These are phyloP conservation scores for Trypanosomatidae sp. DNA, from an alignment of 208 protist species.

Conservation along the genomic window DNA sequence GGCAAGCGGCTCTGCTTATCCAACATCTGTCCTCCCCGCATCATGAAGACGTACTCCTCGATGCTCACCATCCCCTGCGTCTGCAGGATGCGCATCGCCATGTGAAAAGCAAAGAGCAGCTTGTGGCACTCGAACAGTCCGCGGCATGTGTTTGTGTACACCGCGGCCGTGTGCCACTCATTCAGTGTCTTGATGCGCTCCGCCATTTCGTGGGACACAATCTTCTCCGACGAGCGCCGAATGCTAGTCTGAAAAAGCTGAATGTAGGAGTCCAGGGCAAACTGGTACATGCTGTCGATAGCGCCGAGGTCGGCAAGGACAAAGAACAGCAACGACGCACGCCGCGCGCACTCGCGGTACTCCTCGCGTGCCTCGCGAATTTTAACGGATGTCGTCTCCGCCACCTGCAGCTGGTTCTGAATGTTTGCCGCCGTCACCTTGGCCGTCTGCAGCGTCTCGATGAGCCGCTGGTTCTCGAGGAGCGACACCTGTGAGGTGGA, in stretches of 20 bases:
- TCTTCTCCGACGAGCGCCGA: constrained; percentile 92
- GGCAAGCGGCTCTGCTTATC: constrained; percentile 92
- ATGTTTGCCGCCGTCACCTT: constrained; percentile 97
- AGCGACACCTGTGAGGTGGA: constrained; percentile 93
- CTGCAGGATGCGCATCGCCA: constrained; percentile 97
- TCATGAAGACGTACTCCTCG: constrained; percentile 98
- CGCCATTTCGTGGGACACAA: constrained; percentile 77
- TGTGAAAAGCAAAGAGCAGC: constrained; percentile 98
- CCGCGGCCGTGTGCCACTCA: constrained; percentile 96
- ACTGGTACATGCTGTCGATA: constrained; percentile 99
- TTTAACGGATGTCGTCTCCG: constrained; percentile 95
- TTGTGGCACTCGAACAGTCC: constrained; percentile 99
- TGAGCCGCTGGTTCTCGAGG: constrained; percentile 97
- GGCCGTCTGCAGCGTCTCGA: constrained; percentile 97
- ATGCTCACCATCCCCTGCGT: constrained; percentile 88
- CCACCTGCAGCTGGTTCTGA: constrained; percentile 89
- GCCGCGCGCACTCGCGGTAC: constrained; percentile 95
- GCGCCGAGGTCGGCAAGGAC: constrained; percentile 95
- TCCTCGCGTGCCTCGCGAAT: constrained; percentile 96
- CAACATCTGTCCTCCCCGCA: constrained; percentile 95
- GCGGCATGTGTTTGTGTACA: constrained; percentile 98
- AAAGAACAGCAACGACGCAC: constrained; percentile 98
- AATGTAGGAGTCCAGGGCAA: constrained; percentile 98
- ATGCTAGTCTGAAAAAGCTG: constrained; percentile 96
- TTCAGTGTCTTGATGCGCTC: constrained; percentile 96